These are phyloP conservation scores for Ustanciosporium gigantosporum DNA, from an alignment of 1,284 basidiomycete species.

Conservation along the genomic window DNA sequence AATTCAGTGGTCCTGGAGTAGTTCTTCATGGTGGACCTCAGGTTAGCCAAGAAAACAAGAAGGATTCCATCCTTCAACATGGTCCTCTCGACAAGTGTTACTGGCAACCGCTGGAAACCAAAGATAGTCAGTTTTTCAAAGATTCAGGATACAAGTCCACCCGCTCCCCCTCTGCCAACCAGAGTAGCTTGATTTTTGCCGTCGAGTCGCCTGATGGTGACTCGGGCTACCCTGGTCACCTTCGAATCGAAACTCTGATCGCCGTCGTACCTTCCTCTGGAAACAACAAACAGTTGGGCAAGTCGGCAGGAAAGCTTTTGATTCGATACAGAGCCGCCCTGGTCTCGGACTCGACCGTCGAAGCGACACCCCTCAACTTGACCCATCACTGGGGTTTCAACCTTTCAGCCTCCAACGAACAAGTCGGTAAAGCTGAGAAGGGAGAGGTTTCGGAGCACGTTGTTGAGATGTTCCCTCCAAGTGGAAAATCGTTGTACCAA, in stretches of 20 bases:
- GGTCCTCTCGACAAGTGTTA: constrained; percentile 51
- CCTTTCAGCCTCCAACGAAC: constrained; percentile 27
- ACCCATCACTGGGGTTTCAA: constrained; percentile 60
- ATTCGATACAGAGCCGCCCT: constrained; percentile 50
- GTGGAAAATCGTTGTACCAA: constrained; percentile 24
- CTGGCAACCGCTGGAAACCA: constrained; percentile 36
- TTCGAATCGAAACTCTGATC: constrained; percentile 48
- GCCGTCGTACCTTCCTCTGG: constrained; percentile 24
- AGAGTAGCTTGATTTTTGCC: constrained; percentile 37
- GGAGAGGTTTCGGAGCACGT: constrained; percentile 34
- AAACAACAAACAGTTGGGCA: constrained; percentile 16
- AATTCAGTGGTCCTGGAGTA: constrained; percentile 39
- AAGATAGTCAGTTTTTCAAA: constrained; percentile 24
- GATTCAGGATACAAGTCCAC: constrained; percentile 27
- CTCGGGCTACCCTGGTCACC: constrained; percentile 47
- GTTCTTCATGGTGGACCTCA: constrained; percentile 54
- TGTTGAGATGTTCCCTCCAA: constrained; percentile 30
- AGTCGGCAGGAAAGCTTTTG: constrained; percentile 33
- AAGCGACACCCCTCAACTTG: constrained; percentile 55
- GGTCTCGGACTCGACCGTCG: constrained; percentile 13
- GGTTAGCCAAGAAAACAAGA: constrained; percentile 11
- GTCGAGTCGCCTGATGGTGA: constrained; percentile 47
- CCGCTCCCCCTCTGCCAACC: constrained; percentile 8
- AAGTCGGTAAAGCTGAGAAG: constrained; percentile 22
- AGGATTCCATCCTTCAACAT: constrained; percentile 24